A percentile compares a stretch with the other conserved stretches of the same genome.
Evolutionary conservation across 2,329 filamentous ascomycete genomes (phyloP).

Genomic region (Thielaviopsis punctulata): DNA sequence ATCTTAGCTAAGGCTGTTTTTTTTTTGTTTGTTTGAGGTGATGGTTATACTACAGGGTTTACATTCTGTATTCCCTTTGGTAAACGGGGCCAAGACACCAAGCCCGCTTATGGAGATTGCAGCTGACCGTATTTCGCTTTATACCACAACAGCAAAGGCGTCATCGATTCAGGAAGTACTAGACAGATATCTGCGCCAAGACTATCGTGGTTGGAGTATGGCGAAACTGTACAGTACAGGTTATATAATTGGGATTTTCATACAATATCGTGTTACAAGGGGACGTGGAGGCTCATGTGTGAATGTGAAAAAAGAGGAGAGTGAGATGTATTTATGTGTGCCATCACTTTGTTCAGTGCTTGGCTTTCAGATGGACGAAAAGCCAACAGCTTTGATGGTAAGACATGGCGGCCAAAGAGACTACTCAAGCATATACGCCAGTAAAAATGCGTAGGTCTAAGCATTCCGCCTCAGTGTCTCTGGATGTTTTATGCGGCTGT

Average conservation of each 20-base stretch:
- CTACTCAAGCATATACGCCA: no score
- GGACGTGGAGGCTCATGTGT: neutral
- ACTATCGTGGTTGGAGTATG: neutral
- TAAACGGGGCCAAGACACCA: no score
- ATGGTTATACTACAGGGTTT: no score
- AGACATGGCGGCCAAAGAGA: no score
- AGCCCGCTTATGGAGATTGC: no score
- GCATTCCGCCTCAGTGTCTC: neutral
- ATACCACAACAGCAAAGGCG: no score
- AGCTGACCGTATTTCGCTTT: no score
- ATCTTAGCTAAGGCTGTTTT: neutral
- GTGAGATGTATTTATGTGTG: neutral
- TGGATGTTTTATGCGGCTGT: neutral
- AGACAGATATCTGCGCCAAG: neutral
- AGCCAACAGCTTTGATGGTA: no score
- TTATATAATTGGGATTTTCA: neutral
- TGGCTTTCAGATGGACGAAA: no score
- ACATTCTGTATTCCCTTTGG: no score
- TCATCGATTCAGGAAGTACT: no score
- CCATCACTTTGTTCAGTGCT: no score
- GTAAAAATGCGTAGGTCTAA: neutral
- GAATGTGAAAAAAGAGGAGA: neutral
- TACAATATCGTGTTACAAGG: neutral
- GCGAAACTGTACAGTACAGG: neutral
- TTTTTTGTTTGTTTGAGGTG: neutral